phyloP scores from a whole-genome alignment of 495 filamentous ascomycete species.

The Clavariopsis aquatica region DNA sequence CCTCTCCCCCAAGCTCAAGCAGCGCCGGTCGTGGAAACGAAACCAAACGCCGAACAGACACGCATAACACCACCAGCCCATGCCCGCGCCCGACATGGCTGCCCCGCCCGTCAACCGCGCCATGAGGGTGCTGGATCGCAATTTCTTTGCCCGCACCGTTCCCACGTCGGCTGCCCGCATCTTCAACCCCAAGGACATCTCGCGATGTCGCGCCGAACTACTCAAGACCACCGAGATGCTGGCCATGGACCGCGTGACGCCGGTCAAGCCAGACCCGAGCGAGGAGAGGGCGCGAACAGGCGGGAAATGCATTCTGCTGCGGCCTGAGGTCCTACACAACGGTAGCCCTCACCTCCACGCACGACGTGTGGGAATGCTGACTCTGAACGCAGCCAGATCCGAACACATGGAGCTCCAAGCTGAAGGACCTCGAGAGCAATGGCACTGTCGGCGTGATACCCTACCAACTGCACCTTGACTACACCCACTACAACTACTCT shows the following conservation, averaged over 20 bases:
- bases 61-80: not conserved
- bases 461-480: constrained; percentile 74
- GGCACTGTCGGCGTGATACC: constrained; percentile 68
- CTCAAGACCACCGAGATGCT: constrained; percentile 61
- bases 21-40: not conserved
- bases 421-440: constrained; percentile 67
- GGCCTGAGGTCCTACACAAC: constrained; percentile 65
- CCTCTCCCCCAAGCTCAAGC: too few species aligned
- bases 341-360: constrained; percentile 51
- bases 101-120: constrained; percentile 81
- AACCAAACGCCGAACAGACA: not conserved
- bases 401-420: constrained; percentile 68
- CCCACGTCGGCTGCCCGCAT: constrained; percentile 78
- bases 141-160: constrained; percentile 75
- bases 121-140: constrained; percentile 75
- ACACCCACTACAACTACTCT: constrained; percentile 80
- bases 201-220: constrained; percentile 63
- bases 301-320: constrained; percentile 73
- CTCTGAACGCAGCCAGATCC: constrained; percentile 56
- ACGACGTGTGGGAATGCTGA: constrained; percentile 11
- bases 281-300: constrained; percentile 52
- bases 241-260: constrained; percentile 58
- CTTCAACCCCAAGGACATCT: constrained; percentile 68
- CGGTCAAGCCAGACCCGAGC: constrained; percentile 55
- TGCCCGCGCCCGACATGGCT: constrained; percentile 57